A percentile compares a stretch with the other conserved stretches of the same genome.
phyloP scores from a whole-genome alignment of 306 rosid genomes.

The Dryas octopetala region DNA sequence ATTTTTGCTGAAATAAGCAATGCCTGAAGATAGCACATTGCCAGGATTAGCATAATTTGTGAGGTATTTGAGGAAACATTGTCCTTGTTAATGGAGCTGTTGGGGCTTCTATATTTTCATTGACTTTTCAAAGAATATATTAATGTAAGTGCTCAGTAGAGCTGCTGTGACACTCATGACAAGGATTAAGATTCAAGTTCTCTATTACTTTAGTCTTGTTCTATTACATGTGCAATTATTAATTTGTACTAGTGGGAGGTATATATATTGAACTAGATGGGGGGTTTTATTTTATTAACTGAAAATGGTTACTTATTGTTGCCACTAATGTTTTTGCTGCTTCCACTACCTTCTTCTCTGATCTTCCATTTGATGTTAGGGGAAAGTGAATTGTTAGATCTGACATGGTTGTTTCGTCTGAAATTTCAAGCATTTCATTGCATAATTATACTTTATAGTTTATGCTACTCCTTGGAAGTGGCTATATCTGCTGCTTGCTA shows the following conservation, averaged over 20 bases:
- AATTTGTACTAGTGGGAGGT: slow-evolving; percentile 29
- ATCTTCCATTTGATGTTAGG: slow-evolving; percentile 26
- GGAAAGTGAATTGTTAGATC: slow-evolving; percentile 29
- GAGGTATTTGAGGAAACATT: slow-evolving; percentile 38
- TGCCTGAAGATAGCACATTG: slow-evolving; percentile 50
- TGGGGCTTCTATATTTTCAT: slow-evolving; percentile 50
- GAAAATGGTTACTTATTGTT: slow-evolving; percentile 28
- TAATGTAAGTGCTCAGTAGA: slow-evolving; percentile 46
- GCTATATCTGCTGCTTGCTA: neutral
- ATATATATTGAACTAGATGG: slow-evolving; percentile 23
- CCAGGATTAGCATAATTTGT: slow-evolving; percentile 43
- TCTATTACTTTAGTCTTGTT: slow-evolving; percentile 41
- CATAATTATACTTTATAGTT: neutral
- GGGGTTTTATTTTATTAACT: slow-evolving; percentile 28
- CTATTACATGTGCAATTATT: slow-evolving; percentile 28
- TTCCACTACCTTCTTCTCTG: slow-evolving; percentile 19
- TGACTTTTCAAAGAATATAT: slow-evolving; percentile 42
- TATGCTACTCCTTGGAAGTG: neutral
- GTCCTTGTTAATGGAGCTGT: slow-evolving; percentile 48
- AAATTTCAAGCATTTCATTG: neutral
- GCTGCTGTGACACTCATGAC: slow-evolving; percentile 43
- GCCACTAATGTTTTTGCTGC: slow-evolving; percentile 26
- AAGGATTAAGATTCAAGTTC: slow-evolving; percentile 40
- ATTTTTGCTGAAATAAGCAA: slow-evolving; percentile 20
- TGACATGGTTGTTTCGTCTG: neutral